Percentiles rank a stretch among this genome's conserved stretches.
Conservation (phyloP, 176 grass and related monocot genomes). For the Raddia distichophylla region DNA sequence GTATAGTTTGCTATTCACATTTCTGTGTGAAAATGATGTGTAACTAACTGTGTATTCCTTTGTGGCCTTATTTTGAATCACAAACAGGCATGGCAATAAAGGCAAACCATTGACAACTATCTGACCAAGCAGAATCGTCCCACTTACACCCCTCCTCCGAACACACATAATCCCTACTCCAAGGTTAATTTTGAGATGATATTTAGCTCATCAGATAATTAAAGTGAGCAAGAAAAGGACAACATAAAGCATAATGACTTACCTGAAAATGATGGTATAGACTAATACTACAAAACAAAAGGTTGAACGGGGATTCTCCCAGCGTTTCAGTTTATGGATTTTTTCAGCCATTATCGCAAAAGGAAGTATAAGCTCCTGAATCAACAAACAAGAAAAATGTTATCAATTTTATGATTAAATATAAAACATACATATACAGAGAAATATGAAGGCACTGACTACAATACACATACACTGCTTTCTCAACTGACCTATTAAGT, state of each 20-base stretch:
- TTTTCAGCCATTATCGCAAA: conserved; percentile 75
- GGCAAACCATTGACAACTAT: background rate
- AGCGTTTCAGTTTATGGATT: conserved; percentile 75
- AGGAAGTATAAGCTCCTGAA: conserved; percentile 93
- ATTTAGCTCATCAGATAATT: conserved; percentile 21
- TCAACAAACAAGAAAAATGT: conserved; percentile 34
- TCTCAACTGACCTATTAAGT: background rate
- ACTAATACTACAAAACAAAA: conserved; percentile 74
- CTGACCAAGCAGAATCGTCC: background rate
- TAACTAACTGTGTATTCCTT: conserved; percentile 8
- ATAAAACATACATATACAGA: background rate
- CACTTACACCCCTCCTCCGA: background rate
- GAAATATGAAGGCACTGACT: conserved; percentile 15
- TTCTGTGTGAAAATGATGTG: background rate
- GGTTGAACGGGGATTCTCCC: conserved; percentile 80
- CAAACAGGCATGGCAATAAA: conserved; percentile 1
- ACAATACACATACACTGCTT: background rate
- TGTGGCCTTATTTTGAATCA: background rate
- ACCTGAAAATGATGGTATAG: conserved; percentile 82
- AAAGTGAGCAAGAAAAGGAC: conserved; percentile 23
- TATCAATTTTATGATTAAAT: conserved; percentile 16
- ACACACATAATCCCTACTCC: conserved; percentile 15
- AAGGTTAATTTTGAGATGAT: background rate
- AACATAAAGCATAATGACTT: conserved; percentile 31
- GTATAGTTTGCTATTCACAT: conserved; percentile 22